A percentile compares a stretch with the other conserved stretches of the same genome.
Conservation (phyloP, 2,329 filamentous ascomycete genomes). For the Neofusicoccum laricinum region DNA sequence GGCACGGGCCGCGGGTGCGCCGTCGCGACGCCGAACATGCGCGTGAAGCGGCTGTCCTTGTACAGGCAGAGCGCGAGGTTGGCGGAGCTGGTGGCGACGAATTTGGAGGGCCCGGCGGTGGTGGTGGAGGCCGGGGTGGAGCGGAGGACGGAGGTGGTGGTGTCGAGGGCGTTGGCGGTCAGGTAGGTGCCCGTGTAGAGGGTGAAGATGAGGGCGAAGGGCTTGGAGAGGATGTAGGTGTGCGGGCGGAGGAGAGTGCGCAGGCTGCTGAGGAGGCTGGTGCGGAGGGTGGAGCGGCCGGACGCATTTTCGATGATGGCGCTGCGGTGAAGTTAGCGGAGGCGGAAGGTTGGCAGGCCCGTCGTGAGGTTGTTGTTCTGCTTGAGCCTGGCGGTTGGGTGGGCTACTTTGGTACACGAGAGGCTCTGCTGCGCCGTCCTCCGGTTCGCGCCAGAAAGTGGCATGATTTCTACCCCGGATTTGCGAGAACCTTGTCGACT, state of each 20-base stretch:
- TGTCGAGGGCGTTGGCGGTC: slow-evolving; percentile 85
- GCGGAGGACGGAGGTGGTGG: slow-evolving; percentile 61
- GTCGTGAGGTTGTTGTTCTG: too few species aligned
- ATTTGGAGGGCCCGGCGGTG: slow-evolving; percentile 75
- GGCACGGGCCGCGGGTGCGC: slow-evolving; percentile 58
- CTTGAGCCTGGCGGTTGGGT: neutral
- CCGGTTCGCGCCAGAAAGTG: neutral
- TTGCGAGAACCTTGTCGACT: slow-evolving; percentile 21
- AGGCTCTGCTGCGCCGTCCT: neutral
- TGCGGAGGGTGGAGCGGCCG: slow-evolving; percentile 58
- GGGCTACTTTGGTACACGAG: neutral
- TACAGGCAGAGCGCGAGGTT: slow-evolving; percentile 85
- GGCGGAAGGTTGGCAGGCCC: neutral
- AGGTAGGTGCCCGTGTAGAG: slow-evolving; percentile 89
- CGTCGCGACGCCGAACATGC: slow-evolving; percentile 68
- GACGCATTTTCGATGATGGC: slow-evolving; percentile 82
- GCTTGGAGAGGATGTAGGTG: slow-evolving; percentile 59
- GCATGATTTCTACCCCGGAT: slow-evolving; percentile 8
- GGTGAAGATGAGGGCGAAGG: slow-evolving; percentile 63
- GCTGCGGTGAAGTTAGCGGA: slow-evolving; percentile 38
- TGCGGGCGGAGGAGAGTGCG: slow-evolving; percentile 59
- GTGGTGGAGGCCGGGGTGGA: slow-evolving; percentile 56
- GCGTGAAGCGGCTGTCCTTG: slow-evolving; percentile 84
- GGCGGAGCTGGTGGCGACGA: slow-evolving; percentile 72
- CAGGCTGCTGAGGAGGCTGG: slow-evolving; percentile 60